A percentile compares a stretch with the other conserved stretches of the same genome.
phyloP scores from a whole-genome alignment of 2,329 filamentous ascomycete genomes.

The Zelopaecilomyces penicillatus region DNA sequence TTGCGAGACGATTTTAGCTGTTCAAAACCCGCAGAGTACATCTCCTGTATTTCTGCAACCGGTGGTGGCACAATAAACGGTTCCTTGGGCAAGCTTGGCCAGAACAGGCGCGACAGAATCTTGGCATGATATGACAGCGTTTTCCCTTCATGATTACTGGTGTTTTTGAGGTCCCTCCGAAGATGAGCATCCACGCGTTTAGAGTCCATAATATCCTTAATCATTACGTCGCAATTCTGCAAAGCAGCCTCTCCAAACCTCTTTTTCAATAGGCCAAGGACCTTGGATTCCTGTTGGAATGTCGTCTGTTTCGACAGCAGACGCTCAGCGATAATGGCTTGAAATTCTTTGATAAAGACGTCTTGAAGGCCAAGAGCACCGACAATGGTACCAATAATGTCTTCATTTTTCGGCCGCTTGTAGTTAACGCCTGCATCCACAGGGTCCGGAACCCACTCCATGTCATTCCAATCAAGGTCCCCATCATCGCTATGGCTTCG shows the following conservation, averaged over 20 bases:
- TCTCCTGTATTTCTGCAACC: conserved; percentile 53
- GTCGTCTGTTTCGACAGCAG: conserved; percentile 57
- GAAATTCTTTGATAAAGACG: conserved; percentile 88
- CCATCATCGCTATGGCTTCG: conserved; percentile 50
- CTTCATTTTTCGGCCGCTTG: conserved; percentile 77
- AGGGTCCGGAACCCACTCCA: conserved; percentile 88
- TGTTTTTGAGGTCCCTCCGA: conserved; percentile 31
- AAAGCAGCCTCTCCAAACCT: conserved; percentile 79
- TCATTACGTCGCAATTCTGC: conserved; percentile 95
- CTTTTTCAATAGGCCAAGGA: conserved; percentile 79
- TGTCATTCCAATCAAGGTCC: conserved; percentile 82
- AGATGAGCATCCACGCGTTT: conserved; percentile 62
- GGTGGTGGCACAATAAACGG: conserved; percentile 54
- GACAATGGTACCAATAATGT: conserved; percentile 86
- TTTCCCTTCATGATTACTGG: conserved; percentile 10
- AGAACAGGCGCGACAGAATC: conserved; percentile 87
- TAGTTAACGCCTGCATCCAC: conserved; percentile 91
- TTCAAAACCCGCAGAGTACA: conserved; percentile 70
- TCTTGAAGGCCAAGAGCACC: conserved; percentile 83
- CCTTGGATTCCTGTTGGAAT: conserved; percentile 72
- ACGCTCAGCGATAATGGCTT: conserved; percentile 78
- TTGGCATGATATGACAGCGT: conserved; percentile 58
- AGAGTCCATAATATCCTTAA: conserved; percentile 85
- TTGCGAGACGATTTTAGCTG: conserved; percentile 74
- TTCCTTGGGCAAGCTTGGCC: conserved; percentile 72